A percentile compares a stretch with the other conserved stretches of the same genome.
phyloP scores from a whole-genome alignment of 1,139 yeast genomes.

The Geotrichum candidum region DNA sequence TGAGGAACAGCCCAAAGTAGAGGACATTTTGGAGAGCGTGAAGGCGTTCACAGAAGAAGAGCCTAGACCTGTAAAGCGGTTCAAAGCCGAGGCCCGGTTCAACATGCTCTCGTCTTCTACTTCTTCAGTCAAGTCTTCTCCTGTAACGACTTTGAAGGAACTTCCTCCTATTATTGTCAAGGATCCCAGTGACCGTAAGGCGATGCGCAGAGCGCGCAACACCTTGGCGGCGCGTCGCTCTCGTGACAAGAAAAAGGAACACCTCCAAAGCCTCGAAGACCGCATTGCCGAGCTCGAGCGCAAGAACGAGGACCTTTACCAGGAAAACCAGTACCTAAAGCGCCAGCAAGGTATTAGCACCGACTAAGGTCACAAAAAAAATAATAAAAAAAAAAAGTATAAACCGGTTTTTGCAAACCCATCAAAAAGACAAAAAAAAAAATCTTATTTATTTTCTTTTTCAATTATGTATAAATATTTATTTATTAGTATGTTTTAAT shows the following conservation, averaged over 20 bases:
- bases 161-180: conserved; percentile 52
- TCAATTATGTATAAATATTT: too few relatives aligned
- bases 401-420: not conserved
- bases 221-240: conserved; percentile 97
- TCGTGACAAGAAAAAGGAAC: conserved; percentile 84
- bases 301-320: conserved; percentile 28
- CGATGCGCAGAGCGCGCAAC: conserved; percentile 84
- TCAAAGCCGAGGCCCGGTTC: not conserved
- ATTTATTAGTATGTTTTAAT: too few relatives aligned
- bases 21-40: not conserved
- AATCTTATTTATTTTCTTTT: too few relatives aligned
- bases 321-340: not conserved
- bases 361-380: not conserved
- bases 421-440: too few relatives aligned
- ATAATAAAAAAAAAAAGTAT: too few relatives aligned
- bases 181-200: conserved; percentile 54
- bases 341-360: not conserved
- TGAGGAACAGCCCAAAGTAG: not conserved
- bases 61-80: not conserved
- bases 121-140: not conserved
- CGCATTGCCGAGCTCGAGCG: conserved; percentile 55
- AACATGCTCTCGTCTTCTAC: not conserved
- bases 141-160: not conserved
- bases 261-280: conserved; percentile 76
- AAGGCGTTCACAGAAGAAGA: not conserved